Conservation (phyloP, 352 stramenopile genomes). For the Globisporangium polare region DNA sequence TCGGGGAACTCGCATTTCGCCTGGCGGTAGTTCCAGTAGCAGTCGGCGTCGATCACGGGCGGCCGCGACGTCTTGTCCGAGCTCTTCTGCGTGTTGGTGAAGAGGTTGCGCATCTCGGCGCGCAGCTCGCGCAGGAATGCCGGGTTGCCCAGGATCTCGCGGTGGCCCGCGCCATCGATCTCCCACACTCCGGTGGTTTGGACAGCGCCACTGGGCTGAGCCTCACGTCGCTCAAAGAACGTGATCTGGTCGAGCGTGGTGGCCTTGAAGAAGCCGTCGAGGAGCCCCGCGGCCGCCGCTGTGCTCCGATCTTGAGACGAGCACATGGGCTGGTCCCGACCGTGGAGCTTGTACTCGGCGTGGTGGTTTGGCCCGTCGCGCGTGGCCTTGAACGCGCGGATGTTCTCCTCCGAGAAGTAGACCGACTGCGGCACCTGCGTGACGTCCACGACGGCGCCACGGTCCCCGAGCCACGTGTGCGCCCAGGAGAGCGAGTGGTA, state of each 20-base stretch:
- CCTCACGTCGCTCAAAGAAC: constrained; percentile 65
- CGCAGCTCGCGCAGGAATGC: constrained; percentile 73
- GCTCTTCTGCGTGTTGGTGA: constrained; percentile 35
- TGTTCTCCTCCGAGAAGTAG: constrained; percentile 62
- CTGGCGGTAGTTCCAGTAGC: constrained; percentile 83
- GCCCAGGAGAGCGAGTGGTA: constrained; percentile 82
- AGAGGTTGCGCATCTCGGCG: constrained; percentile 64
- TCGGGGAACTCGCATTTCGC: constrained; percentile 66
- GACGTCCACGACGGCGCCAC: constrained; percentile 45
- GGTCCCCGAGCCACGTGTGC: constrained; percentile 65
- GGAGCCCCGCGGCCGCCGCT: constrained; percentile 25
- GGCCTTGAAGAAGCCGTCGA: constrained; percentile 58
- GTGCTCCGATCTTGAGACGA: constrained; percentile 13
- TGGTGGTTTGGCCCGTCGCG: constrained; percentile 44
- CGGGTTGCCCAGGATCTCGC: constrained; percentile 68
- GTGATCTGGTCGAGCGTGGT: constrained; percentile 55
- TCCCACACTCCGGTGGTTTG: constrained; percentile 75
- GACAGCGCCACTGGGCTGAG: constrained; percentile 20
- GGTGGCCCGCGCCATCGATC: constrained; percentile 64
- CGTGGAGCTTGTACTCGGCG: constrained; percentile 50
- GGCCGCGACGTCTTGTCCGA: constrained; percentile 64
- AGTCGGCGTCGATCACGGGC: constrained; percentile 68
- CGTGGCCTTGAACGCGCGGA: constrained; percentile 42
- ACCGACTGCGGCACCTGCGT: constrained; percentile 70
- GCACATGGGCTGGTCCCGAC: constrained; percentile 41